Percentiles rank a stretch among this genome's conserved stretches.
Conservation (phyloP, 768 basidiomycete species). For the Candolleomyces eurysporus region DNA sequence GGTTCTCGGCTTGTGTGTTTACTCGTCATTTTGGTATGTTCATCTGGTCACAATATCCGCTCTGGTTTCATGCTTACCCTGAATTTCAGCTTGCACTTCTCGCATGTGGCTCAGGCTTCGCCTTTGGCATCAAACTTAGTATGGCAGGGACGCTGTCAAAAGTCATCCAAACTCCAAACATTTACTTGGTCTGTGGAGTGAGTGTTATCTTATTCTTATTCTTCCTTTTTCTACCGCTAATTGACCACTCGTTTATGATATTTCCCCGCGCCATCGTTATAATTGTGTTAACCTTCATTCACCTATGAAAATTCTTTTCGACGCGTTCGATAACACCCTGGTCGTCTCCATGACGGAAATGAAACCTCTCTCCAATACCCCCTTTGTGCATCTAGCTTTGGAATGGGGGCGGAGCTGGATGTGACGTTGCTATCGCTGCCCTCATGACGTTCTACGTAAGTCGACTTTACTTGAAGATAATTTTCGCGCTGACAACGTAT, state of each 20-base stretch:
- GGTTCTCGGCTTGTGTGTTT: slow-evolving; percentile 19
- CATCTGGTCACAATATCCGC: not conserved
- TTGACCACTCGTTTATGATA: too few species aligned
- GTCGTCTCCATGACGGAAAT: too few species aligned
- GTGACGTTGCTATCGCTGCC: slow-evolving; percentile 29
- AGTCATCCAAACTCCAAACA: slow-evolving; percentile 16
- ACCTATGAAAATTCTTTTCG: not conserved
- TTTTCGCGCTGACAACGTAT: not conserved
- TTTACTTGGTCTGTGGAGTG: slow-evolving; percentile 25
- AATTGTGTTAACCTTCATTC: not conserved
- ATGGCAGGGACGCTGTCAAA: slow-evolving; percentile 16
- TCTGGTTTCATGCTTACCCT: not conserved
- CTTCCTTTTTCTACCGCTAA: not conserved
- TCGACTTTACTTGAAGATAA: too few species aligned
- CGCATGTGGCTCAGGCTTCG: slow-evolving; percentile 17
- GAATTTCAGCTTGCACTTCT: slow-evolving; percentile 16
- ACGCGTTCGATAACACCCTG: not conserved
- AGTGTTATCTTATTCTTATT: slow-evolving; percentile 4
- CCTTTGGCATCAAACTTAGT: slow-evolving; percentile 20
- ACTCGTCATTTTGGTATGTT: slow-evolving; percentile 10
- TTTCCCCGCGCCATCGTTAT: too few species aligned
- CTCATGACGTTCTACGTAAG: slow-evolving; percentile 32
- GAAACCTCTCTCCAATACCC: not conserved
- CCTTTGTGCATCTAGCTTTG: slow-evolving; percentile 21
- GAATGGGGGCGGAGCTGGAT: slow-evolving; percentile 30